phyloP scores from a whole-genome alignment of 345 rosid species.

The Linum trigynum region DNA sequence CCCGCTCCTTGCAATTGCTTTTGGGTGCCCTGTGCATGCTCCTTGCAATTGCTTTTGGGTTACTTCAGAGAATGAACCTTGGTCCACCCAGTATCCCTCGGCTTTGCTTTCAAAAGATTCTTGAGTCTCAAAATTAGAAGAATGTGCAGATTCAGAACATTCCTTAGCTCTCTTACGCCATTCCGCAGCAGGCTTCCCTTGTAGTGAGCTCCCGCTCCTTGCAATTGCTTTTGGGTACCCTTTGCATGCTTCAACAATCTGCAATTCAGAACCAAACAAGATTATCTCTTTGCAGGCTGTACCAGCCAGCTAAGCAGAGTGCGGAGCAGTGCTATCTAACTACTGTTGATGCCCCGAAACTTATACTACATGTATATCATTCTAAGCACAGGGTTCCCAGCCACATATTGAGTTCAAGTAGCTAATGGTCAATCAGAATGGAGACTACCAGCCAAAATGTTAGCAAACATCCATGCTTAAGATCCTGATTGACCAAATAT shows the following conservation, averaged over 20 bases:
- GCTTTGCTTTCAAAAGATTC: neutral
- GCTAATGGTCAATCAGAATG: neutral
- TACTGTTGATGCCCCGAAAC: neutral
- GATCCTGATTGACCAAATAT: neutral
- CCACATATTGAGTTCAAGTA: neutral
- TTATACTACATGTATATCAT: neutral
- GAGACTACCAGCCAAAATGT: neutral
- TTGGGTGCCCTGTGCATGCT: neutral
- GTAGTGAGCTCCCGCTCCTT: neutral
- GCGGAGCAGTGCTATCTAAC: neutral
- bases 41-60: too few species aligned
- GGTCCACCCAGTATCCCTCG: neutral
- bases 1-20: neutral
- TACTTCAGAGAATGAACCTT: neutral
- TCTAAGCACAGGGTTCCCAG: neutral
- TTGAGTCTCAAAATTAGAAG: neutral
- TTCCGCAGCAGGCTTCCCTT: neutral
- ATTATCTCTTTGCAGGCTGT: neutral
- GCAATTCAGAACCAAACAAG: neutral
- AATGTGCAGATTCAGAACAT: neutral
- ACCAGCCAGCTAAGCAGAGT: neutral
- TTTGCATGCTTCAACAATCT: constrained; percentile 1
- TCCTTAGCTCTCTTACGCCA: constrained; percentile 4
- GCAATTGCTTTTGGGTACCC: neutral
- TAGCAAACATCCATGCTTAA: neutral